Evolutionary conservation across 2,329 filamentous ascomycete species (phyloP).

Genomic region (Claviceps humidiphila): DNA sequence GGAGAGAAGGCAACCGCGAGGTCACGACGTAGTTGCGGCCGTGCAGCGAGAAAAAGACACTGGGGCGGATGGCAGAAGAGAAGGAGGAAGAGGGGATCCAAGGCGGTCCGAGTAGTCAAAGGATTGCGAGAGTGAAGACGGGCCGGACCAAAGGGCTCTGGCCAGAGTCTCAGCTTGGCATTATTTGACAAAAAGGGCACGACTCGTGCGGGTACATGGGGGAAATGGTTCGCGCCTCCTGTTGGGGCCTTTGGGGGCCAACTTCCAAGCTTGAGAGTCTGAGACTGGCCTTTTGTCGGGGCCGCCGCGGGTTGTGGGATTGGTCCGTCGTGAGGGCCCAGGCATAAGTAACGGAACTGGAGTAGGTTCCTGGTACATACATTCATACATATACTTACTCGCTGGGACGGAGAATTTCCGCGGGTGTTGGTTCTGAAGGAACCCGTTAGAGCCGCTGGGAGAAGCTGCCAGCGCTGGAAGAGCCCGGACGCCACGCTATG

Average conservation of each 20-base stretch:
- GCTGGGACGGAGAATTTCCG: no score
- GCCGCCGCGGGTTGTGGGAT: not conserved
- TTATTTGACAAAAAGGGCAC: slow-evolving; percentile 3
- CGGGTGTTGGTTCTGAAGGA: no score
- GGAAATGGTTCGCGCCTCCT: slow-evolving; percentile 1
- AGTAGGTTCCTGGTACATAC: not conserved
- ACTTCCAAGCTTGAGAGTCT: not conserved
- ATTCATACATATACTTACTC: not conserved
- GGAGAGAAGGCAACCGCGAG: not conserved
- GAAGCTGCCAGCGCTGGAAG: no score
- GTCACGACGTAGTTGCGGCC: not conserved
- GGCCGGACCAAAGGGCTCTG: not conserved
- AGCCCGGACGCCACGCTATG: no score
- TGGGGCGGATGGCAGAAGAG: not conserved
- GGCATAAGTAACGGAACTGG: not conserved
- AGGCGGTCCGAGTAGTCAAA: not conserved
- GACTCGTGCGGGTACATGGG: slow-evolving; percentile 6
- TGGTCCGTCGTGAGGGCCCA: not conserved
- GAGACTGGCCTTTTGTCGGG: not conserved
- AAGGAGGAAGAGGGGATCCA: not conserved
- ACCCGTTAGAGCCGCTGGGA: no score
- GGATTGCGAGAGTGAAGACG: not conserved
- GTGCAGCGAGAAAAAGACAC: not conserved
- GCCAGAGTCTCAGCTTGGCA: not conserved
- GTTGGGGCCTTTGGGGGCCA: not conserved